Conservation (phyloP, 805 yeast genomes). For the Kuraishia hungarica region DNA sequence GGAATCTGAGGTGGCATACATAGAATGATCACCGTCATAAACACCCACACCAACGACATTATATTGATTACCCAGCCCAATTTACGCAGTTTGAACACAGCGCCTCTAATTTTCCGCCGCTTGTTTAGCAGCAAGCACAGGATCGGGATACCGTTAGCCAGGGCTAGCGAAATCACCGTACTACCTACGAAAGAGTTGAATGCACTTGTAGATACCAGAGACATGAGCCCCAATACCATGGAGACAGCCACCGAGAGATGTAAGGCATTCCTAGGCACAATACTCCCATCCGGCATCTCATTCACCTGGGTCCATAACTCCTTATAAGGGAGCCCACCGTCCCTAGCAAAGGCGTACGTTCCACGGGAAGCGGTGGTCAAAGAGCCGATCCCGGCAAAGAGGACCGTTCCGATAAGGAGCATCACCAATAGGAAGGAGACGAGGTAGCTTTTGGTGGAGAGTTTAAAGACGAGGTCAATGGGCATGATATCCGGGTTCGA, state of each 20-base stretch:
- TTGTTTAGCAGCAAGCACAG: slow-evolving; percentile 50
- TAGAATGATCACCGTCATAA: slow-evolving; percentile 49
- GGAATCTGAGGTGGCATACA: slow-evolving; percentile 65
- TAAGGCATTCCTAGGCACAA: slow-evolving; percentile 65
- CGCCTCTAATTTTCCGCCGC: slow-evolving; percentile 54
- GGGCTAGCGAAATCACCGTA: slow-evolving; percentile 64
- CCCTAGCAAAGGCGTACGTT: slow-evolving; percentile 79
- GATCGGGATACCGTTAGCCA: slow-evolving; percentile 74
- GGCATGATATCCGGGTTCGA: slow-evolving; percentile 66
- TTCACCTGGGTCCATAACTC: slow-evolving; percentile 61
- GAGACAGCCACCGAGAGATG: slow-evolving; percentile 57
- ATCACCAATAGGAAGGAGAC: slow-evolving; percentile 64
- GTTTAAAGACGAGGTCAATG: slow-evolving; percentile 65
- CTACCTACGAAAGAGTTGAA: slow-evolving; percentile 82
- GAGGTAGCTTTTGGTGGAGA: slow-evolving; percentile 58
- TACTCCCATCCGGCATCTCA: slow-evolving; percentile 38
- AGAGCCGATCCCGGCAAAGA: slow-evolving; percentile 74
- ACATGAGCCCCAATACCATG: slow-evolving; percentile 50
- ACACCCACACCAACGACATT: slow-evolving; percentile 51
- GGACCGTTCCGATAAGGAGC: slow-evolving; percentile 57
- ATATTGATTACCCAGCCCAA: slow-evolving; percentile 59
- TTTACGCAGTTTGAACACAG: slow-evolving; percentile 54
- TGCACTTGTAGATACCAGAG: slow-evolving; percentile 63
- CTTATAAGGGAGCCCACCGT: slow-evolving; percentile 66
- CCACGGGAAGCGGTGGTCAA: slow-evolving; percentile 76